These are phyloP conservation scores for Saccharomycopsis hybrid DNA, from an alignment of 1,139 yeast species.

Conservation along the genomic window DNA sequence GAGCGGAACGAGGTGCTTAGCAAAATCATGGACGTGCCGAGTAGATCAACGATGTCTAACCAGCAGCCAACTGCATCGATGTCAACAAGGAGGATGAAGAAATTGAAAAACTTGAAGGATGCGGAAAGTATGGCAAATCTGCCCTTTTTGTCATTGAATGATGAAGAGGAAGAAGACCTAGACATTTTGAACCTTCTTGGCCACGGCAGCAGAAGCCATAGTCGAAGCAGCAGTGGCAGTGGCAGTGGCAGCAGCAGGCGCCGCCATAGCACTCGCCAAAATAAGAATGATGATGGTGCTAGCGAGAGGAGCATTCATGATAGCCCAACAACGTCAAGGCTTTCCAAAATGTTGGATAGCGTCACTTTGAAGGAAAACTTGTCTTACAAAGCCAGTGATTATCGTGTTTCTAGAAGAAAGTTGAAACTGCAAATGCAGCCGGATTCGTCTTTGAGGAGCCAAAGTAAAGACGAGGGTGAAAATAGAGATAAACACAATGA, in stretches of 20 bases:
- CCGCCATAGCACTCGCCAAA: too few species aligned
- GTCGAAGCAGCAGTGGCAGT: neutral
- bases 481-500: too few species aligned
- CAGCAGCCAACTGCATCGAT: neutral
- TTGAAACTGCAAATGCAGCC: too few species aligned
- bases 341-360: neutral
- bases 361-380: neutral
- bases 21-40: slow-evolving; percentile 4
- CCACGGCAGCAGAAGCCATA: neutral
- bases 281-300: too few species aligned
- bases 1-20: slow-evolving; percentile 1
- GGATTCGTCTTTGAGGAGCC: too few species aligned
- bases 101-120: too few species aligned
- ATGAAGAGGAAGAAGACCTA: neutral
- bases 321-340: neutral
- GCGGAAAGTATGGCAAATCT: too few species aligned
- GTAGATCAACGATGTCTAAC: neutral
- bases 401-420: too few species aligned
- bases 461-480: too few species aligned
- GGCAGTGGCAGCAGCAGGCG: neutral
- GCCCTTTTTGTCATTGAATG: too few species aligned
- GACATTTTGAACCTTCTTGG: slow-evolving; percentile 2
- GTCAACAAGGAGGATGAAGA: too few species aligned
- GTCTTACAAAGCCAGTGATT: neutral
- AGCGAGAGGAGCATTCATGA: too few species aligned